A percentile compares a stretch with the other conserved stretches of the same genome.
These are phyloP conservation scores for Candida sanyiensis DNA, from an alignment of 805 yeast species.

Conservation along the genomic window DNA sequence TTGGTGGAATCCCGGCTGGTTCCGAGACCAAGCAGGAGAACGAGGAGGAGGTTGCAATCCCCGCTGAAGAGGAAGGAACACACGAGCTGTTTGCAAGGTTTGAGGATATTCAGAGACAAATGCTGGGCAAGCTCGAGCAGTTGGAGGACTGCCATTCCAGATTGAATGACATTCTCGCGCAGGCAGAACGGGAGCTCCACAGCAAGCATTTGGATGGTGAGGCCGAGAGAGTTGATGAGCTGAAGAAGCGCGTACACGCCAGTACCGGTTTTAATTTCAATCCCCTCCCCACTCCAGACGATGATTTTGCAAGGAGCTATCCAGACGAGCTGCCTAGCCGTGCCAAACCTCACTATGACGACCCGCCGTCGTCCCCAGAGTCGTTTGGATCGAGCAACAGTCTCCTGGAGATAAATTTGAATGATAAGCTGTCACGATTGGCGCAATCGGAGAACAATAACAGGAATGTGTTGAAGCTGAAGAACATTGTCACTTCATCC, in stretches of 20 bases:
- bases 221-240: not conserved
- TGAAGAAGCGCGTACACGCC: not conserved
- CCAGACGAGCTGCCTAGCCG: not conserved
- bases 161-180: not conserved
- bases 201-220: not conserved
- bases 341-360: constrained; percentile 1
- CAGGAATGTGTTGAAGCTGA: constrained; percentile 16
- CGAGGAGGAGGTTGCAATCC: not conserved
- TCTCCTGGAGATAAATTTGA: constrained; percentile 21
- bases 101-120: not conserved
- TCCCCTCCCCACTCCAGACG: constrained; percentile 19
- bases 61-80: not conserved
- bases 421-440: constrained; percentile 12
- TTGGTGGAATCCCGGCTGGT: not conserved
- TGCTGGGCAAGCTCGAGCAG: not conserved
- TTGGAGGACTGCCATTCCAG: not conserved
- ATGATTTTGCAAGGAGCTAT: constrained; percentile 6
- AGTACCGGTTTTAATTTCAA: not conserved
- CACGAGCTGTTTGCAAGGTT: not conserved
- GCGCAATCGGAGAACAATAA: constrained; percentile 11
- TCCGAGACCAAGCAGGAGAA: not conserved
- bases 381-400: constrained; percentile 14
- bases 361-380: constrained; percentile 23
- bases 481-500: constrained; percentile 15
- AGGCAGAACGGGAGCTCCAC: not conserved